These are phyloP conservation scores for Diaporthe batatas DNA, from an alignment of 2,329 filamentous ascomycete species.

Conservation along the genomic window DNA sequence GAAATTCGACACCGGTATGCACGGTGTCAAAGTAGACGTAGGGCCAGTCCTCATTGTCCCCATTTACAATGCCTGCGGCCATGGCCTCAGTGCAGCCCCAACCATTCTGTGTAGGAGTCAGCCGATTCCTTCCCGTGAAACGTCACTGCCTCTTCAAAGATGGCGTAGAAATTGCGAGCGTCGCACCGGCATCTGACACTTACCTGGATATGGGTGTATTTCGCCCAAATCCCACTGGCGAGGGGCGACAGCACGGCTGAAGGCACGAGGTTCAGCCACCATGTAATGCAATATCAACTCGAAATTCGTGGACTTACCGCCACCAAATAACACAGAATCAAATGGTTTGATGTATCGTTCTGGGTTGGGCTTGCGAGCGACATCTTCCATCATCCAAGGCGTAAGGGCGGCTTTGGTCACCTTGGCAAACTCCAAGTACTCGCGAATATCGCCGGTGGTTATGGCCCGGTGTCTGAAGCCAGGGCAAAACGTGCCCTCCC, in stretches of 20 bases:
- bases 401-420: slow-evolving; percentile 42
- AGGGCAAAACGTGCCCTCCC: slow-evolving; percentile 41
- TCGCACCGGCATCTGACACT: neutral
- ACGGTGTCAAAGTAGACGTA: slow-evolving; percentile 44
- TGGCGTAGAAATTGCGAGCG: neutral
- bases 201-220: slow-evolving; percentile 35
- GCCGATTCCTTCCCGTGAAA: neutral
- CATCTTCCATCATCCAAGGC: slow-evolving; percentile 45
- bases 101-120: slow-evolving; percentile 28
- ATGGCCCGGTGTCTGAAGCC: slow-evolving; percentile 43
- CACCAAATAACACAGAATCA: slow-evolving; percentile 26
- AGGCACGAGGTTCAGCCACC: slow-evolving; percentile 2
- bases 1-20: slow-evolving; percentile 42
- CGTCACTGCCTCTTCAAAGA: neutral
- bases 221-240: slow-evolving; percentile 35
- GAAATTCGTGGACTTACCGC: slow-evolving; percentile 27
- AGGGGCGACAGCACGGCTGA: slow-evolving; percentile 36
- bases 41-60: slow-evolving; percentile 41
- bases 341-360: slow-evolving; percentile 32
- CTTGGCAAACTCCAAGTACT: slow-evolving; percentile 40
- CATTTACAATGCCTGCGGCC: slow-evolving; percentile 33
- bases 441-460: slow-evolving; percentile 40
- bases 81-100: slow-evolving; percentile 44
- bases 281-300: neutral
- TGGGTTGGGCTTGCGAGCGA: slow-evolving; percentile 42